Conservation (phyloP, 176 grass and related monocot genomes). For the Musa schizocarpa region DNA sequence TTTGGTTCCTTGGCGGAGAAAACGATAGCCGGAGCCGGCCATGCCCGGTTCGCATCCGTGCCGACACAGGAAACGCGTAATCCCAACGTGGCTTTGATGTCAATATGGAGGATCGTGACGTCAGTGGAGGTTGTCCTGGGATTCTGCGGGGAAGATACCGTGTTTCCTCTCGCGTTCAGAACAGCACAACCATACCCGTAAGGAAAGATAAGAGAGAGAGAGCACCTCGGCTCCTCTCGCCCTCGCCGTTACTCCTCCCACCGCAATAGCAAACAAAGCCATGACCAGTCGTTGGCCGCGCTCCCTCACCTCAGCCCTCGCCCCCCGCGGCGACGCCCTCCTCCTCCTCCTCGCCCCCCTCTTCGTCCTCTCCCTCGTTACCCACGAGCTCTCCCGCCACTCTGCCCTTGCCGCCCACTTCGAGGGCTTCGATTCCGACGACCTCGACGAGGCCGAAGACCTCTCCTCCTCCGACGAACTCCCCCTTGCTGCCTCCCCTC, state of each 20-base stretch:
- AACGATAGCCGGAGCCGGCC: no score
- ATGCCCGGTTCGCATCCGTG: no score
- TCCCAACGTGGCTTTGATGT: neutral
- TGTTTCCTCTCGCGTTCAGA: neutral
- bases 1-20: no score
- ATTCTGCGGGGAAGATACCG: neutral
- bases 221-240: neutral
- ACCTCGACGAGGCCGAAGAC: constrained; percentile 34
- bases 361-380: constrained; percentile 34
- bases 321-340: constrained; percentile 49
- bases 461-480: constrained; percentile 31
- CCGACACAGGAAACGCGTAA: neutral
- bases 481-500: constrained; percentile 29
- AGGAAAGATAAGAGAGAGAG: neutral
- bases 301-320: neutral
- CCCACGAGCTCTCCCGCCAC: constrained; percentile 36
- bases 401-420: constrained; percentile 48
- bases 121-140: neutral
- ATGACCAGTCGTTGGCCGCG: constrained; percentile 10
- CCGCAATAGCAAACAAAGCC: neutral
- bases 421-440: constrained; percentile 87
- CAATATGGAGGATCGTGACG: neutral
- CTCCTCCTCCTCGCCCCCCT: constrained; percentile 20
- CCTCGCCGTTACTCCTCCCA: neutral
- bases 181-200: neutral